Conservation (phyloP, 139 green algal species). For the Chlorella sp. region DNA sequence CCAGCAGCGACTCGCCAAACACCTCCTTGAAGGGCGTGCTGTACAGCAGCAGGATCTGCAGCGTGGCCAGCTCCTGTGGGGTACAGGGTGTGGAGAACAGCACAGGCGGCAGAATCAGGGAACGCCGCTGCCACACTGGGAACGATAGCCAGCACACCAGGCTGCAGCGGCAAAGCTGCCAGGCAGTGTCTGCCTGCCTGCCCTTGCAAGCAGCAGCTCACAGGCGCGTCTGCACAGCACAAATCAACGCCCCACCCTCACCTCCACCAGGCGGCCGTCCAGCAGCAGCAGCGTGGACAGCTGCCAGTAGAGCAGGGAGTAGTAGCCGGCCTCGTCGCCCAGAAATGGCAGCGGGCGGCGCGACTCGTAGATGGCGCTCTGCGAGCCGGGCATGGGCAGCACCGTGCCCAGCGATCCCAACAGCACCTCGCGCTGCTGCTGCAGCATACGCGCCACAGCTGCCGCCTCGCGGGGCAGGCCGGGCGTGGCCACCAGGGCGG, state of each 20-base stretch:
- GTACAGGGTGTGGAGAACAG: neutral
- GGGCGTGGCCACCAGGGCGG: neutral
- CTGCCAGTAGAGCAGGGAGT: conserved; percentile 16
- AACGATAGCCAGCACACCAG: neutral
- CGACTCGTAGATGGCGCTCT: neutral
- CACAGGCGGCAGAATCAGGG: too few species aligned
- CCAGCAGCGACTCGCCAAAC: conserved; percentile 41
- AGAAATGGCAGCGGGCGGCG: conserved; percentile 14
- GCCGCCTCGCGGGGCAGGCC: neutral
- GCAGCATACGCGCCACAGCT: neutral
- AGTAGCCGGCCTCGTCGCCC: too few species aligned
- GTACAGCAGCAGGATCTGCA: conserved; percentile 72
- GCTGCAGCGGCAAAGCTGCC: neutral
- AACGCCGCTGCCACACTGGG: too few species aligned
- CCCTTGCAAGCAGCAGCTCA: neutral
- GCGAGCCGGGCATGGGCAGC: neutral
- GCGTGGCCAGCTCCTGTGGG: conserved; percentile 43
- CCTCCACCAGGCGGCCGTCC: conserved; percentile 7
- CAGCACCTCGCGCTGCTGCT: conserved; percentile 26
- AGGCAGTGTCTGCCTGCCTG: neutral
- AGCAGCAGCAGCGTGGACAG: conserved; percentile 5
- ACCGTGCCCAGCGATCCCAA: neutral
- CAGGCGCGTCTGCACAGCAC: neutral
- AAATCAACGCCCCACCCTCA: neutral
- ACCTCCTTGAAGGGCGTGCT: conserved; percentile 59